Conservation (phyloP, 192 early-diverging fungal genomes). For the Phlyctochytrium bullatum region DNA sequence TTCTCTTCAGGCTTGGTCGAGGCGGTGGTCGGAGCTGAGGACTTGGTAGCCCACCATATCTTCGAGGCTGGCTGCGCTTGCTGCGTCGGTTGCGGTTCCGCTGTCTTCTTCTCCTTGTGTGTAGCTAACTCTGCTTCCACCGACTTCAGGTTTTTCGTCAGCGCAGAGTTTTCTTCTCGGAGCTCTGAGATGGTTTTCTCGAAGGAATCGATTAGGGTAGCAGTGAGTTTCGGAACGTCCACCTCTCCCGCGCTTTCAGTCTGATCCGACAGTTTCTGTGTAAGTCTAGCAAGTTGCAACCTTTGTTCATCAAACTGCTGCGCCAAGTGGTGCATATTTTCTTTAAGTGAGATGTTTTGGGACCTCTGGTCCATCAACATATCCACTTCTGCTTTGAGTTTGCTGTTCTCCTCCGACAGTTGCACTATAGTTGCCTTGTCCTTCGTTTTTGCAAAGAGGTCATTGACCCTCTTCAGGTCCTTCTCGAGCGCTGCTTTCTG, state of each 20-base stretch:
- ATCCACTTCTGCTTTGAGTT: conserved; percentile 35
- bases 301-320: conserved; percentile 25
- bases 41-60: no score
- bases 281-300: conserved; percentile 15
- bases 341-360: conserved; percentile 44
- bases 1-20: no score
- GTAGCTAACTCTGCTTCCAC: no score
- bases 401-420: conserved; percentile 29
- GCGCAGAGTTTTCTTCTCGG: conserved; percentile 4
- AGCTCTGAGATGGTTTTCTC: conserved; percentile 25
- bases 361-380: conserved; percentile 34
- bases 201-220: conserved; percentile 15
- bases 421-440: conserved; percentile 25
- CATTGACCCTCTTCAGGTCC: conserved; percentile 35
- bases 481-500: conserved; percentile 23
- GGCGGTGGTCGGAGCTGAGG: no score
- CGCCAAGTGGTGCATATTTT: conserved; percentile 47
- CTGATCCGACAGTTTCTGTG: conserved; percentile 19
- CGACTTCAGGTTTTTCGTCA: conserved; percentile 23
- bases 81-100: no score
- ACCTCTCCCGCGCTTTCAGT: background rate
- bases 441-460: conserved; percentile 28
- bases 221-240: background rate
- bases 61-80: no score
- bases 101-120: no score